A percentile compares a stretch with the other conserved stretches of the same genome.
Conservation (phyloP, 331 rosid species). For the Saraca asoca region DNA sequence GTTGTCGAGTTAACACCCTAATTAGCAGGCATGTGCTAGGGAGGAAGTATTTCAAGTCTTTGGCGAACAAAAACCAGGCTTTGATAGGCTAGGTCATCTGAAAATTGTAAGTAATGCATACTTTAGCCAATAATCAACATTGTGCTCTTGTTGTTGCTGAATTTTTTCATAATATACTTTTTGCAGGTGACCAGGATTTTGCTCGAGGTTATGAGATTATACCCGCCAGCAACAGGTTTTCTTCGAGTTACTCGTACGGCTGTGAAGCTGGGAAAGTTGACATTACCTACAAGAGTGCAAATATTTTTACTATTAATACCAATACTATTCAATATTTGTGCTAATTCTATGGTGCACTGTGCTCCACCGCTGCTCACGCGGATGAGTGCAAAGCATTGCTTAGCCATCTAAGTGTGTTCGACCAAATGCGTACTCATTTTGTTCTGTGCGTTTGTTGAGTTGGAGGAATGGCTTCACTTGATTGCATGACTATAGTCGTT, state of each 20-base stretch:
- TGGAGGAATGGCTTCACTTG: too few species aligned
- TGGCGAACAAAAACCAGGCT: slow-evolving; percentile 42
- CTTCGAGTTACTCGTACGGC: slow-evolving; percentile 3
- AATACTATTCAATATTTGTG: slow-evolving; percentile 44
- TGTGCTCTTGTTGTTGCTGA: neutral
- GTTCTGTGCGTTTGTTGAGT: too few species aligned
- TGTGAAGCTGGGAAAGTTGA: slow-evolving; percentile 33
- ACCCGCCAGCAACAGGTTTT: slow-evolving; percentile 29
- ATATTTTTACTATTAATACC: slow-evolving; percentile 17
- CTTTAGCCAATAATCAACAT: neutral
- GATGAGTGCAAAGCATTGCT: too few species aligned
- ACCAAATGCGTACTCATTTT: too few species aligned
- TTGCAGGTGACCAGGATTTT: slow-evolving; percentile 49
- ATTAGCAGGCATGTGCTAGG: slow-evolving; percentile 57
- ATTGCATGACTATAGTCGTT: too few species aligned
- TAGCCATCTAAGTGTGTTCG: too few species aligned
- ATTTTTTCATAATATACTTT: neutral
- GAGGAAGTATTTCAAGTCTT: slow-evolving; percentile 48
- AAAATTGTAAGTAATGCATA: slow-evolving; percentile 42
- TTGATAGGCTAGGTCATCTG: slow-evolving; percentile 44
- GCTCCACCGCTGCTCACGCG: too few species aligned
- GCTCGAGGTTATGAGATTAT: slow-evolving; percentile 51
- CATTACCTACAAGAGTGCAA: slow-evolving; percentile 43
- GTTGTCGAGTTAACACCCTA: slow-evolving; percentile 30
- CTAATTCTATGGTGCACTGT: too few species aligned